Percentiles rank a stretch among this genome's conserved stretches.
Conservation (phyloP, 2,329 filamentous ascomycete species). For the Colletotrichum graminicola region DNA sequence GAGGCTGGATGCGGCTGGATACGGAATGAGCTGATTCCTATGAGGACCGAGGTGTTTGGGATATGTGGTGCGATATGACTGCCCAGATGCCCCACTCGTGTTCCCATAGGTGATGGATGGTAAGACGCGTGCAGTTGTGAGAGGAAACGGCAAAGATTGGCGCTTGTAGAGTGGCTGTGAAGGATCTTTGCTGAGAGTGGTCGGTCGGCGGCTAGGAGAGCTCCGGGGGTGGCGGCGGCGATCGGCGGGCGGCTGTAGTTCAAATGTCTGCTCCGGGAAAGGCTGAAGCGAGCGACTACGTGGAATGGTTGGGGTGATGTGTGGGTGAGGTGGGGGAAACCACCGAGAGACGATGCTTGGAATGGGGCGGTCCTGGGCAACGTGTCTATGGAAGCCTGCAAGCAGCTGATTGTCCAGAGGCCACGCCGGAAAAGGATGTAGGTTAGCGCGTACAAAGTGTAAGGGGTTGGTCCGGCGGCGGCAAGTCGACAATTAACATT, state of each 20-base stretch:
- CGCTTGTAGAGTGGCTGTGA: constrained; percentile 4
- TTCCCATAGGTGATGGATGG: constrained; percentile 2
- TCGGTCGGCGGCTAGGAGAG: constrained; percentile 24
- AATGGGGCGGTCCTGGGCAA: constrained; percentile 35
- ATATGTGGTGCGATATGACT: constrained; percentile 8
- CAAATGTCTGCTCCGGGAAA: constrained; percentile 8
- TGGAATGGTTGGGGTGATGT: constrained; percentile 18
- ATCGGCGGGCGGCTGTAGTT: constrained; percentile 21
- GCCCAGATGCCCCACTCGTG: background rate
- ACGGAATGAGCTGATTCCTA: constrained; percentile 30
- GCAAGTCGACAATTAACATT: constrained; percentile 3
- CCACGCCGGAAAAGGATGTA: constrained; percentile 13
- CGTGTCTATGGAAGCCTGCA: constrained; percentile 21
- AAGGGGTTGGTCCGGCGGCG: constrained; percentile 5
- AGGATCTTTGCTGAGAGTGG: background rate
- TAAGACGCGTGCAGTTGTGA: constrained; percentile 9
- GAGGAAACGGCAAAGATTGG: constrained; percentile 13
- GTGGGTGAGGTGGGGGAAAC: constrained; percentile 25
- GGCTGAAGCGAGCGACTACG: constrained; percentile 8
- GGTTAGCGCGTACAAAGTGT: background rate
- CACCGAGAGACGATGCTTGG: constrained; percentile 17
- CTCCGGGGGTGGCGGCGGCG: constrained; percentile 10
- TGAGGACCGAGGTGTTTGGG: constrained; percentile 5
- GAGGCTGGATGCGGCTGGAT: constrained; percentile 23
- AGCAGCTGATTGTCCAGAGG: background rate